Evolutionary conservation across 768 basidiomycete genomes (phyloP).

Genomic region (Boletus coccyginus): DNA sequence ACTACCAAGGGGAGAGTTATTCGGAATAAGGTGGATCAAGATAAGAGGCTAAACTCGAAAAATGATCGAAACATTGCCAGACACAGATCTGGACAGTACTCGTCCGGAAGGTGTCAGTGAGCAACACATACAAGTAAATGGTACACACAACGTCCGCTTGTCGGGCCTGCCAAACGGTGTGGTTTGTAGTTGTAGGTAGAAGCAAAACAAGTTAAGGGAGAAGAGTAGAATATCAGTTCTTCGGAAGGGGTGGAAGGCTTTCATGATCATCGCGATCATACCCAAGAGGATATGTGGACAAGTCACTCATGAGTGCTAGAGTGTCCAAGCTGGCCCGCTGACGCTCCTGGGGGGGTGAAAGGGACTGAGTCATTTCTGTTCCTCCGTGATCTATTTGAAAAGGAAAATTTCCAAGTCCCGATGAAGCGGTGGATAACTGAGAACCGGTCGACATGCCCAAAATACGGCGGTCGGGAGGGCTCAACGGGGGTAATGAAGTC

Average conservation of each 20-base stretch:
- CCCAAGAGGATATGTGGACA: slow-evolving; percentile 79
- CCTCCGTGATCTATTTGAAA: slow-evolving; percentile 78
- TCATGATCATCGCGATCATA: slow-evolving; percentile 50
- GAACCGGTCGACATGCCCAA: slow-evolving; percentile 76
- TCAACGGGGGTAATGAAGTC: slow-evolving; percentile 35
- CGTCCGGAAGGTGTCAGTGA: slow-evolving; percentile 15
- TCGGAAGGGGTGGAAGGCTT: slow-evolving; percentile 23
- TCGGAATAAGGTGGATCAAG: slow-evolving; percentile 1
- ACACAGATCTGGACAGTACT: slow-evolving; percentile 1
- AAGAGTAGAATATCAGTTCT: slow-evolving; percentile 18
- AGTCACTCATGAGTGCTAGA: slow-evolving; percentile 75
- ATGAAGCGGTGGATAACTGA: slow-evolving; percentile 73
- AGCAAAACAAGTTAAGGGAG: slow-evolving; percentile 1
- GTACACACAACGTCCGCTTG: slow-evolving; percentile 27
- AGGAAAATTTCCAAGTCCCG: slow-evolving; percentile 81
- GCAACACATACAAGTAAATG: slow-evolving; percentile 25
- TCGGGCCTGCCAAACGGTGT: slow-evolving; percentile 29
- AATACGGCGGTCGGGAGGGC: slow-evolving; percentile 52
- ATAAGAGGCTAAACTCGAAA: slow-evolving; percentile 5
- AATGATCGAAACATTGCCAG: slow-evolving; percentile 1
- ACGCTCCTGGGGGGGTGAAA: slow-evolving; percentile 41
- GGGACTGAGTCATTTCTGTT: slow-evolving; percentile 31
- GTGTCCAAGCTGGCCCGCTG: slow-evolving; percentile 85
- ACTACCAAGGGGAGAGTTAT: background rate
- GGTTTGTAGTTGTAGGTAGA: slow-evolving; percentile 8